Base-by-base conservation (phyloP, 495 filamentous ascomycete genomes). In the Hypoxylon rickii region DNA sequence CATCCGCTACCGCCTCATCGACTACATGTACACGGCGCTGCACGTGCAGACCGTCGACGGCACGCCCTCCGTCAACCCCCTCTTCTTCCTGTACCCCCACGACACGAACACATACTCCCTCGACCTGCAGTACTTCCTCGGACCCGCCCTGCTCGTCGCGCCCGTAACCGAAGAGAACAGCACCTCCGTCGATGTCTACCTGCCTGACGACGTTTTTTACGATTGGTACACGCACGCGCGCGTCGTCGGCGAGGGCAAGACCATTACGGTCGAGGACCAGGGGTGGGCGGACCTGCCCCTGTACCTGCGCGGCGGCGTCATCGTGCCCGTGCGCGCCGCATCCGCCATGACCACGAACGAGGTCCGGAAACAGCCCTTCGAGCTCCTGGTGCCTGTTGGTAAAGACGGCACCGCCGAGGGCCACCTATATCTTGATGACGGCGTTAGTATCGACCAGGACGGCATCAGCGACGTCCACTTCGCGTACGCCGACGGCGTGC, bases 11-110 rank as follows among this genome's bases (percentile, higher is more conserved):
- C 77, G 78, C 2, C 76, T 94, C 3, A 74, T 94, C 11, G 89
- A 92, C 68, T 94, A 94, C 73, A 79, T 92, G 42, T 93, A 94
- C 79, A 92, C 89, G 0, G 84, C 86, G 0, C 69, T 92, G 62
- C 74, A 87, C 63, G 64, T 66, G 24, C 88, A 92, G 66, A 78
- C 78, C 22, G 55, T 75, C n/a, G 83, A 83, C 55, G 89, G 89
- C 48, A 81, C 81, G n/a, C 88, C 89, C 1, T 73, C 83, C 56
- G 58, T 91, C 13, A 82, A 77, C 66, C 88, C 89, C 1, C 55
- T 93, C 41, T 91, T 86, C 68, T 92, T 83, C 69, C 63, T 80
- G 10, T 93, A 90, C 69, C 89, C 89, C 2, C 62, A 76, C 12
- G 89, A 92, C 66, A 55, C 71, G 34, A 80, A 83, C 40, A 84